A percentile compares a stretch with the other conserved stretches of the same genome.
These are phyloP conservation scores for Colletotrichum viniferum DNA, from an alignment of 2,329 filamentous ascomycete genomes.

Conservation along the genomic window DNA sequence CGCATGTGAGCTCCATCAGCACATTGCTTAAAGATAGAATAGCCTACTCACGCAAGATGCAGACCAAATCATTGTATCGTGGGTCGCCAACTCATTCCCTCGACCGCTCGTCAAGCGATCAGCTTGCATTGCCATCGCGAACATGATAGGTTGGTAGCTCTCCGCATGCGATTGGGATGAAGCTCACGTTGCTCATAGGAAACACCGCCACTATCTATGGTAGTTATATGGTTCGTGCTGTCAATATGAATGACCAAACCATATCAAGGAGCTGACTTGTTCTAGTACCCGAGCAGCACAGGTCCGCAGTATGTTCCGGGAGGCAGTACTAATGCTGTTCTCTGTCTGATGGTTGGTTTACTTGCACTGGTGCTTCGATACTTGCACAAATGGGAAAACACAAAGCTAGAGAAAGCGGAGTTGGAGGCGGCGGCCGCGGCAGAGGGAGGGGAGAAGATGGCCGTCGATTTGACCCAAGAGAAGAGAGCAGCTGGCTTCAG, in stretches of 20 bases:
- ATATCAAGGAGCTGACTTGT: neutral
- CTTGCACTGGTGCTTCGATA: constrained; percentile 58
- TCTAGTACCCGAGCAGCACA: constrained; percentile 43
- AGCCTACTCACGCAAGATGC: neutral
- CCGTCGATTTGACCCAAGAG: neutral
- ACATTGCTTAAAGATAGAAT: neutral
- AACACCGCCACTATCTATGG: constrained; percentile 57
- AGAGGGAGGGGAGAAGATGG: constrained; percentile 11
- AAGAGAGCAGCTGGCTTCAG: constrained; percentile 31
- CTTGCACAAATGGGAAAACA: constrained; percentile 64
- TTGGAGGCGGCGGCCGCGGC: constrained; percentile 26
- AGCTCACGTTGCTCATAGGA: constrained; percentile 36
- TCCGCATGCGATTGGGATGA: neutral
- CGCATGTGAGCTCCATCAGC: constrained; percentile 36
- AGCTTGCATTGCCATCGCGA: constrained; percentile 68
- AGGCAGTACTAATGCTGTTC: constrained; percentile 64
- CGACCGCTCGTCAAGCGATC: constrained; percentile 72
- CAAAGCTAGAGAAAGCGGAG: constrained; percentile 56
- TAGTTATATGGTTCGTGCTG: neutral
- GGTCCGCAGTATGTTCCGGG: constrained; percentile 53
- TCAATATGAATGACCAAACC: neutral
- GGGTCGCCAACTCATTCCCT: constrained; percentile 72
- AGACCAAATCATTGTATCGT: constrained; percentile 66
- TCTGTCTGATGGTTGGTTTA: constrained; percentile 64
- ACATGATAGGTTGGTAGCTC: constrained; percentile 50